Conservation (phyloP, 2,329 filamentous ascomycete species). For the Trichothecium sympodiale region DNA sequence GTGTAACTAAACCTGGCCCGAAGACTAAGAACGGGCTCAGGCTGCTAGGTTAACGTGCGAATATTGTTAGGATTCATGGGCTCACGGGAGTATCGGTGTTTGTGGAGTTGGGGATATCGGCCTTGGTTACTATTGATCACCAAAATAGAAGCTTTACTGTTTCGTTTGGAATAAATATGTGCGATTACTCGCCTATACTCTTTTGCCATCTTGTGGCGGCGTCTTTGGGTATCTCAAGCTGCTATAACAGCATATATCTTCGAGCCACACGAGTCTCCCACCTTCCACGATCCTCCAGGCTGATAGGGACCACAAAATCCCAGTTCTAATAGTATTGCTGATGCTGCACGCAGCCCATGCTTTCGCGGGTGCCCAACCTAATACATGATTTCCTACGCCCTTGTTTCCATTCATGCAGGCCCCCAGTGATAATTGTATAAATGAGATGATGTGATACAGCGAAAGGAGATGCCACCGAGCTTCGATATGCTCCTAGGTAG, state of each 20-base stretch:
- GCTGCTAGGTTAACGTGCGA: slow-evolving; percentile 41
- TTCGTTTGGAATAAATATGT: slow-evolving; percentile 2
- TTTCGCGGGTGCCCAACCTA: no score
- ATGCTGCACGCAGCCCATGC: no score
- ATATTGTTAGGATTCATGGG: no score
- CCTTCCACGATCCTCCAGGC: background rate
- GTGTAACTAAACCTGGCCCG: slow-evolving; percentile 50
- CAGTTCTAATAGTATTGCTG: no score
- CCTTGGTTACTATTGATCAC: slow-evolving; percentile 2
- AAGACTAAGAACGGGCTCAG: slow-evolving; percentile 58
- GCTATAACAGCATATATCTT: background rate
- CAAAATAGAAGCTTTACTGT: background rate
- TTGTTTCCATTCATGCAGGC: no score
- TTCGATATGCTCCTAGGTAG: no score
- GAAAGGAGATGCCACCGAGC: background rate
- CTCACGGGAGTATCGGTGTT: background rate
- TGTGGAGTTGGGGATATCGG: background rate
- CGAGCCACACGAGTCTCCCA: background rate
- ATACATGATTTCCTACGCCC: background rate
- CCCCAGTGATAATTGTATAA: no score
- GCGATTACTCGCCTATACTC: slow-evolving; percentile 3
- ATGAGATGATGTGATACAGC: background rate
- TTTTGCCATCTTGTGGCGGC: background rate
- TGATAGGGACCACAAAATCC: no score
- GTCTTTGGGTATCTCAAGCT: slow-evolving; percentile 5